These are phyloP conservation scores for Vigna trinervia DNA, from an alignment of 306 rosid genomes.

Conservation along the genomic window DNA sequence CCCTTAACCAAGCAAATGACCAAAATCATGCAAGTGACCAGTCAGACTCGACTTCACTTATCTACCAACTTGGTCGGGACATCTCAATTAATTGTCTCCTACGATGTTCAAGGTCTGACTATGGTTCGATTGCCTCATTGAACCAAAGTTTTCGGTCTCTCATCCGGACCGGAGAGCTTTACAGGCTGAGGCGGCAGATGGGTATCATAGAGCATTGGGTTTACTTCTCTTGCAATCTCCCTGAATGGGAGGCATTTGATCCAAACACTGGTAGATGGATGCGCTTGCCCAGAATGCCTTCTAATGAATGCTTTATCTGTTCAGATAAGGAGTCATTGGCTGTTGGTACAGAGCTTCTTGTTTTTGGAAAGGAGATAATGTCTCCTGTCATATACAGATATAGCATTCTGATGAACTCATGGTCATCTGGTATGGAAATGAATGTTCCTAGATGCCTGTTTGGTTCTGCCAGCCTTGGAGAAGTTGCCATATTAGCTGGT, in stretches of 20 bases:
- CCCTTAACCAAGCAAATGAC: constrained; percentile 40
- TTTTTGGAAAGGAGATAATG: constrained; percentile 71
- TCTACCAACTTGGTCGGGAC: constrained; percentile 70
- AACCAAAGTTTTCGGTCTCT: constrained; percentile 65
- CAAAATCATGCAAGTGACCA: constrained; percentile 48
- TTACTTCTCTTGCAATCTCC: constrained; percentile 76
- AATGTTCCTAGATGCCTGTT: constrained; percentile 77
- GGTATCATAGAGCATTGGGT: constrained; percentile 77
- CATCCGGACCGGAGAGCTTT: constrained; percentile 61
- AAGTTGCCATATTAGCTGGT: constrained; percentile 78
- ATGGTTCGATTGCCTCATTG: constrained; percentile 62
- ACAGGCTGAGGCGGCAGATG: constrained; percentile 61
- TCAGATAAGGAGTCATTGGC: constrained; percentile 82
- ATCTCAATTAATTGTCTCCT: constrained; percentile 67
- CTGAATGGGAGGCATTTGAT: constrained; percentile 85
- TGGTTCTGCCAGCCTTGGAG: constrained; percentile 75
- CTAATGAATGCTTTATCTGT: constrained; percentile 73
- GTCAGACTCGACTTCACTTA: constrained; percentile 58
- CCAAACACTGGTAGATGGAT: constrained; percentile 61
- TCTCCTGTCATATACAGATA: constrained; percentile 72
- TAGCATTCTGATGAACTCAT: constrained; percentile 64
- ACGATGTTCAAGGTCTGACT: constrained; percentile 70
- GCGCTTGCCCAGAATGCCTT: constrained; percentile 69
- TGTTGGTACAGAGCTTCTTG: constrained; percentile 84
- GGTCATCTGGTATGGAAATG: constrained; percentile 72